Conservation (phyloP, 768 basidiomycete genomes). For the Mrakia blollopis region DNA sequence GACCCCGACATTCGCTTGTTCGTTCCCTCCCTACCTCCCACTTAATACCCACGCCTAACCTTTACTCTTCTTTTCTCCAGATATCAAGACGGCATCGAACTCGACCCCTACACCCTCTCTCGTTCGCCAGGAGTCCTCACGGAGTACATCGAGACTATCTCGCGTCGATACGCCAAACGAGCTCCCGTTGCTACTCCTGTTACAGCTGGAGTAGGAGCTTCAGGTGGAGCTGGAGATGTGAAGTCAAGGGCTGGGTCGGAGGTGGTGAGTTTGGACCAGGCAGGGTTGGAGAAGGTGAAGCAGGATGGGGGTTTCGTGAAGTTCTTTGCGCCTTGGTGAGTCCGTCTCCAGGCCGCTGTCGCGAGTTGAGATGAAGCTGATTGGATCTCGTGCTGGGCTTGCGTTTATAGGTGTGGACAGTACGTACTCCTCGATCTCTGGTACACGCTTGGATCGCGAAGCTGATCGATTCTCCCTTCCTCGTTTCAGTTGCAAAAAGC, state of each 20-base stretch:
- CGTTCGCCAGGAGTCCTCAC: constrained; percentile 8
- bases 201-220: neutral
- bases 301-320: constrained; percentile 57
- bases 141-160: constrained; percentile 19
- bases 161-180: constrained; percentile 19
- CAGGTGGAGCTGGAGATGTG: neutral
- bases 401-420: constrained; percentile 68
- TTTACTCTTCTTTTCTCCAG: constrained; percentile 24
- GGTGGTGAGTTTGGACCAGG: constrained; percentile 46
- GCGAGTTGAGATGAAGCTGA: neutral
- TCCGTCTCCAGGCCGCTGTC: too few relatives aligned
- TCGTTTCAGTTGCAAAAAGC: constrained; percentile 66
- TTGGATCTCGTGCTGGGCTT: neutral
- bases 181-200: constrained; percentile 1
- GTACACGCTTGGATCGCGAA: neutral
- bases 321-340: constrained; percentile 85
- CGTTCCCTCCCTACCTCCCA: neutral
- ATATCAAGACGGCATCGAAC: constrained; percentile 56
- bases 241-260: constrained; percentile 39
- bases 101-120: constrained; percentile 51
- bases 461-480: neutral
- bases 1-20: constrained; percentile 14
- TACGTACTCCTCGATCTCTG: constrained; percentile 34
- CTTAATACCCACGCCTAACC: neutral
- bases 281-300: constrained; percentile 43